phyloP scores from a whole-genome alignment of 2,329 filamentous ascomycete species.

The Mariannaea sp. region DNA sequence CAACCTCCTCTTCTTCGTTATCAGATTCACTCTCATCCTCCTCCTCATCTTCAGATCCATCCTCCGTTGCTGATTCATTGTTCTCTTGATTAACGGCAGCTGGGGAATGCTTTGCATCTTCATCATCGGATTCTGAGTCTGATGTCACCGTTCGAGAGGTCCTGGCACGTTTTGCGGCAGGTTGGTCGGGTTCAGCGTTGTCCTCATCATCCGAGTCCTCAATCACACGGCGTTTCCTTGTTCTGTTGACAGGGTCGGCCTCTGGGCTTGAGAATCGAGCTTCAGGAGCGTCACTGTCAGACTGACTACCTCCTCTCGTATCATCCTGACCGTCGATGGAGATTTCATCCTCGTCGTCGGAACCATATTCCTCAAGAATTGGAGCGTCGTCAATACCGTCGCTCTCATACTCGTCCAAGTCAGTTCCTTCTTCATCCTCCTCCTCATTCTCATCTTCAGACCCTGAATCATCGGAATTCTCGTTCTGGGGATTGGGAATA shows the following conservation, averaged over 20 bases:
- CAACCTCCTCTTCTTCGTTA: slow-evolving; percentile 11
- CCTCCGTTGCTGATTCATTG: slow-evolving; percentile 16
- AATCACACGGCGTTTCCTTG: neutral
- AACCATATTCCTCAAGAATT: slow-evolving; percentile 33
- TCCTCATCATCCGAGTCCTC: slow-evolving; percentile 22
- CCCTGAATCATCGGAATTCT: slow-evolving; percentile 23
- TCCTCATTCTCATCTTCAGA: slow-evolving; percentile 23
- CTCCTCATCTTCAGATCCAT: slow-evolving; percentile 10
- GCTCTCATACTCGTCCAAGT: slow-evolving; percentile 45
- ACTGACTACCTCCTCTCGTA: slow-evolving; percentile 13
- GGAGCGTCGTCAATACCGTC: slow-evolving; percentile 46
- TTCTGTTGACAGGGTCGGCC: slow-evolving; percentile 23
- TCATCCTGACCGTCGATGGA: slow-evolving; percentile 16
- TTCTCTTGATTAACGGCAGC: slow-evolving; percentile 21
- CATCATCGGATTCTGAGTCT: slow-evolving; percentile 32
- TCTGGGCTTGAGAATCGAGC: slow-evolving; percentile 42
- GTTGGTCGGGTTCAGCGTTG: slow-evolving; percentile 30
- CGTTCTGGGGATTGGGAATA: slow-evolving; percentile 12
- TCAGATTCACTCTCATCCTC: slow-evolving; percentile 12
- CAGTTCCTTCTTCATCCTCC: slow-evolving; percentile 25
- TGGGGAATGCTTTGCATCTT: neutral
- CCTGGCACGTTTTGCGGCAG: slow-evolving; percentile 35
- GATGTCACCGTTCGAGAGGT: slow-evolving; percentile 22
- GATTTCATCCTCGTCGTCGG: slow-evolving; percentile 38
- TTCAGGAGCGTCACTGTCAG: slow-evolving; percentile 5